Conservation (phyloP, 352 stramenopile genomes). For the Globisporangium yorkense region DNA sequence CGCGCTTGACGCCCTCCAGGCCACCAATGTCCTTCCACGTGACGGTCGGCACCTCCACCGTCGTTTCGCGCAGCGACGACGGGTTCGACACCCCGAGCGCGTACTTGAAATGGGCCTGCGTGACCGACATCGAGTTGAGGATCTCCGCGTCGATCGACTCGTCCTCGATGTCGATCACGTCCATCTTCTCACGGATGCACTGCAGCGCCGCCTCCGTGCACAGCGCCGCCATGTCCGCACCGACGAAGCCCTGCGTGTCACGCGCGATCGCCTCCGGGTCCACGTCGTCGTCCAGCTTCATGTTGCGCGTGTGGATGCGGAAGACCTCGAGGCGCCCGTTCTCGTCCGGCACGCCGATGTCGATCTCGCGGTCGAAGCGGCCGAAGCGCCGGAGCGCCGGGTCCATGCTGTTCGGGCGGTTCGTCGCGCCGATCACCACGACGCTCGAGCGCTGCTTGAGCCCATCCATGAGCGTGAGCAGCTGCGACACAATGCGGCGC, state of each 20-base stretch:
- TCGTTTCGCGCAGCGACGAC: constrained; percentile 97
- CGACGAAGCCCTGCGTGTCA: constrained; percentile 99
- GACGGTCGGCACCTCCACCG: constrained; percentile 98
- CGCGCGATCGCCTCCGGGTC: constrained; percentile 96
- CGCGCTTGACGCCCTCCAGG: constrained; percentile 96
- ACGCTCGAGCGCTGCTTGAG: constrained; percentile 91
- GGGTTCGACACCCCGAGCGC: constrained; percentile 97
- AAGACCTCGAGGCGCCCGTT: constrained; percentile 99
- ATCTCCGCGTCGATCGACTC: constrained; percentile 99
- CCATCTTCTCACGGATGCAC: constrained; percentile 99
- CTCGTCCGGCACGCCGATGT: constrained; percentile 99
- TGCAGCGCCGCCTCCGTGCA: constrained; percentile 98
- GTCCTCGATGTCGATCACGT: constrained; percentile 99
- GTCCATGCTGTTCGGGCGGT: constrained; percentile 98
- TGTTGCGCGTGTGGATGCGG: constrained; percentile 99
- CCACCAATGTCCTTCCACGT: constrained; percentile 99
- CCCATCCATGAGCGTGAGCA: constrained; percentile 99
- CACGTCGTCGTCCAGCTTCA: constrained; percentile 99
- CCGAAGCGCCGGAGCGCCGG: constrained; percentile 97
- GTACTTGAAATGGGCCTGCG: constrained; percentile 99
- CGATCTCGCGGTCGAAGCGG: constrained; percentile 98
- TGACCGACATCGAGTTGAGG: constrained; percentile 98
- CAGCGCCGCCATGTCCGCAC: constrained; percentile 98
- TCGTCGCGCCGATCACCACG: constrained; percentile 99
- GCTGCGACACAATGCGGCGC: constrained; percentile 97